Percentiles rank a stretch among this genome's conserved stretches.
Conservation (phyloP, 2,329 filamentous ascomycete genomes). For the Ascochyta koolunga region DNA sequence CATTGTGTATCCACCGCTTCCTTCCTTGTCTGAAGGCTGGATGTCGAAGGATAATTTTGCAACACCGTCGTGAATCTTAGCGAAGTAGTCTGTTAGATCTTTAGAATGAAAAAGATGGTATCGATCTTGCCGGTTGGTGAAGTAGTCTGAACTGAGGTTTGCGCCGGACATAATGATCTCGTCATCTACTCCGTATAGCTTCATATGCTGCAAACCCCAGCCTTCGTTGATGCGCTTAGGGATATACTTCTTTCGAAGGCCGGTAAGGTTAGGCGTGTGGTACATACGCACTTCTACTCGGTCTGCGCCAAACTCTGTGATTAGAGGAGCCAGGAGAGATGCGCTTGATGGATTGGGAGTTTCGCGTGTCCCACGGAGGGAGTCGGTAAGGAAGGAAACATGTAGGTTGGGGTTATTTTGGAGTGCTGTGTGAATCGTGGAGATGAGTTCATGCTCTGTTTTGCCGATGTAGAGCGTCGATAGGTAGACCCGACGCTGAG, state of each 20-base stretch:
- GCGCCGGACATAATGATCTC: slow-evolving; percentile 90
- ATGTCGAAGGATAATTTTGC: slow-evolving; percentile 83
- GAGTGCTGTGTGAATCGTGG: slow-evolving; percentile 76
- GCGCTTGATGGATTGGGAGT: slow-evolving; percentile 85
- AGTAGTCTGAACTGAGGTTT: slow-evolving; percentile 92
- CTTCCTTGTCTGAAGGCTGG: slow-evolving; percentile 62
- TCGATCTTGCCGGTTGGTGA: slow-evolving; percentile 91
- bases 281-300: slow-evolving; percentile 96
- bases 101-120: slow-evolving; percentile 89
- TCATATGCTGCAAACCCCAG: slow-evolving; percentile 99
- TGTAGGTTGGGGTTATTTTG: slow-evolving; percentile 74
- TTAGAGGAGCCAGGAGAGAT: slow-evolving; percentile 82
- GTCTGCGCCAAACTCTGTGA: slow-evolving; percentile 80
- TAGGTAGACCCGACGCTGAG: slow-evolving; percentile 81
- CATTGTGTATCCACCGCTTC: slow-evolving; percentile 58
- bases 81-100: slow-evolving; percentile 82
- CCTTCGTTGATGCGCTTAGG: slow-evolving; percentile 95
- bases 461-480: slow-evolving; percentile 98
- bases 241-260: slow-evolving; percentile 79
- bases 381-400: slow-evolving; percentile 90
- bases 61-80: slow-evolving; percentile 75
- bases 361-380: slow-evolving; percentile 88
- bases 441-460: slow-evolving; percentile 85
- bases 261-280: slow-evolving; percentile 94
- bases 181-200: slow-evolving; percentile 94